These are phyloP conservation scores for Abelmoschus esculentus DNA, from an alignment of 345 rosid species.

Conservation along the genomic window DNA sequence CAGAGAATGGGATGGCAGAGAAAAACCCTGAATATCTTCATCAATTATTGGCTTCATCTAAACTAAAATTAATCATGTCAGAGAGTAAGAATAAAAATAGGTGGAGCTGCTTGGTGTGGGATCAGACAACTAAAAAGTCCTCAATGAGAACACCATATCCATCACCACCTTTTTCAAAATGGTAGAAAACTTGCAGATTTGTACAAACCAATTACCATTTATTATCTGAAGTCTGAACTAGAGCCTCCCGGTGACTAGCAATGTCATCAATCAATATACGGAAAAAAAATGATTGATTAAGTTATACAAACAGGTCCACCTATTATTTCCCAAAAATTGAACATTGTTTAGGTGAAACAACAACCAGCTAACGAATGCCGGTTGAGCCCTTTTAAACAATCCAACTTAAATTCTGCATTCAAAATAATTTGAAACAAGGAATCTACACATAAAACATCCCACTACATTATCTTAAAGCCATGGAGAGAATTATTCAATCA, in stretches of 20 bases:
- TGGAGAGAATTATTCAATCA: neutral
- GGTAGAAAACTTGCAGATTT: neutral
- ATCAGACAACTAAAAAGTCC: neutral
- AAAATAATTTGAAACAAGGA: neutral
- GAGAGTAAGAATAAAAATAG: neutral
- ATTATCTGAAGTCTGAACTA: neutral
- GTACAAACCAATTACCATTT: neutral
- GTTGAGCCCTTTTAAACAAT: neutral
- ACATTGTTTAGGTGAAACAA: neutral
- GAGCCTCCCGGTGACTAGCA: neutral
- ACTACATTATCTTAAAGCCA: neutral
- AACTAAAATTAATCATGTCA: neutral
- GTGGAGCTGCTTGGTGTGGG: neutral
- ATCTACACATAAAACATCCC: neutral
- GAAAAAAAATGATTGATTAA: neutral
- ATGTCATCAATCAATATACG: neutral
- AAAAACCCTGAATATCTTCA: neutral
- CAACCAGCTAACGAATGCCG: neutral
- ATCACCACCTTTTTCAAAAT: neutral
- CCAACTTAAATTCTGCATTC: neutral
- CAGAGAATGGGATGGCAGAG: neutral
- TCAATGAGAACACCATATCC: neutral
- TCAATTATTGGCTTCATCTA: neutral
- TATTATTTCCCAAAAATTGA: neutral
- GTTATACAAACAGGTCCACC: neutral